Evolutionary conservation across 2,329 filamentous ascomycete species (phyloP).

Genomic region (Trichoderma sp.): DNA sequence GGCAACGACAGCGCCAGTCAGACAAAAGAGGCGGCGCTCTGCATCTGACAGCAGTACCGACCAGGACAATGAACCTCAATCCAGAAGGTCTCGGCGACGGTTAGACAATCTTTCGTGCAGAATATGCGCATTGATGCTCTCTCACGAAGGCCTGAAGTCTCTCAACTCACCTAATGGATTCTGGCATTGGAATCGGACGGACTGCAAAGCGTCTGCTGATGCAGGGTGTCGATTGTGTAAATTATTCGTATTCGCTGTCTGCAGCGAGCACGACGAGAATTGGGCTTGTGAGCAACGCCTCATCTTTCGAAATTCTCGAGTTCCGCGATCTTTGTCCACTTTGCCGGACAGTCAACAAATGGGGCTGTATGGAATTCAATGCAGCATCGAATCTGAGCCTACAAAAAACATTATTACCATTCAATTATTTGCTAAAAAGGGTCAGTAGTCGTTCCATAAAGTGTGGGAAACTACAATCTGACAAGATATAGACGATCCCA

Average conservation of each 20-base stretch:
- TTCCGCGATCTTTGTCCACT: neutral
- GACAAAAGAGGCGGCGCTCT: neutral
- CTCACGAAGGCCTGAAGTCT: neutral
- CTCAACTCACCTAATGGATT: neutral
- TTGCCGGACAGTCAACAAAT: neutral
- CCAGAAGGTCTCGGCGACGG: neutral
- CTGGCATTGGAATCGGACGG: neutral
- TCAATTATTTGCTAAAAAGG: neutral
- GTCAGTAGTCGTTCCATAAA: neutral
- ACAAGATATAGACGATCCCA: neutral
- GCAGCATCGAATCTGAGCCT: neutral
- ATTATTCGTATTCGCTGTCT: neutral
- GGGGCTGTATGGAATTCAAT: neutral
- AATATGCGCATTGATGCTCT: neutral
- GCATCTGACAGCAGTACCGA: neutral
- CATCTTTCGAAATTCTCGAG: neutral
- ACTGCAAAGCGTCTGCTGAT: neutral
- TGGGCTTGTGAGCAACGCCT: neutral
- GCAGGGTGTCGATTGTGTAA: neutral
- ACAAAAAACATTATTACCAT: neutral
- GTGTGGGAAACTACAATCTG: neutral
- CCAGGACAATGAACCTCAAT: no score
- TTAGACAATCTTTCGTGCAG: neutral
- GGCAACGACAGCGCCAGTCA: neutral
- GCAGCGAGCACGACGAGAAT: neutral